Conservation (phyloP, 2,329 filamentous ascomycete genomes). For the Nemania bipapillata region DNA sequence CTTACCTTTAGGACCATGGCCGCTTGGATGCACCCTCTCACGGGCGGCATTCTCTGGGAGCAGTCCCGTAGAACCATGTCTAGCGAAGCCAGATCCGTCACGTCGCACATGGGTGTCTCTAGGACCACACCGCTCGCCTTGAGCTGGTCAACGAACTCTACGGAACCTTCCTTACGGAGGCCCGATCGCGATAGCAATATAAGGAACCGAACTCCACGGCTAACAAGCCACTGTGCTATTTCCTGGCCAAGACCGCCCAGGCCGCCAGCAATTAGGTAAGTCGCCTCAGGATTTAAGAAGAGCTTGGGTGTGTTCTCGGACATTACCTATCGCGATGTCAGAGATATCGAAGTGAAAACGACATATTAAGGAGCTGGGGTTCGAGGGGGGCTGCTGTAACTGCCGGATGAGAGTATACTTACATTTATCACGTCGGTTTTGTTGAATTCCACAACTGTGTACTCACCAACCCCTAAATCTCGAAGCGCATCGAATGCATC, state of each 20-base stretch:
- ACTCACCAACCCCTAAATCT: too few species aligned
- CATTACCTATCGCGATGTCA: too few species aligned
- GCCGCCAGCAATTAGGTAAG: conserved; percentile 54
- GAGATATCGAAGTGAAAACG: too few species aligned
- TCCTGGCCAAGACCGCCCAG: conserved; percentile 54
- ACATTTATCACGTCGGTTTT: too few species aligned
- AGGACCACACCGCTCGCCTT: background rate
- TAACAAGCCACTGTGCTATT: conserved; percentile 53
- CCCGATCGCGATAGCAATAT: conserved; percentile 52
- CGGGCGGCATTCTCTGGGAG: conserved; percentile 40
- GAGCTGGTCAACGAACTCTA: conserved; percentile 4
- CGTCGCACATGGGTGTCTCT: conserved; percentile 16
- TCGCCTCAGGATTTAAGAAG: conserved; percentile 29
- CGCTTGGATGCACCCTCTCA: conserved; percentile 51
- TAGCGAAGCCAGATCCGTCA: background rate
- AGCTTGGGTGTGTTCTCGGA: background rate
- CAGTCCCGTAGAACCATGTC: background rate
- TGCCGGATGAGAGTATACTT: too few species aligned
- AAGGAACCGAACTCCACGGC: conserved; percentile 51
- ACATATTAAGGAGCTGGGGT: too few species aligned
- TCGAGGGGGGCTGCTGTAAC: too few species aligned
- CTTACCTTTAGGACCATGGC: conserved; percentile 40
- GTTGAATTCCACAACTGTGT: too few species aligned
- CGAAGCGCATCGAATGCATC: too few species aligned
- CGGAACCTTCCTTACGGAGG: conserved; percentile 29